Evolutionary conservation across 2,329 filamentous ascomycete genomes (phyloP), one percentile per base, ranked within the genome.

Genomic region (Cryphonectria radicalis): DNA sequence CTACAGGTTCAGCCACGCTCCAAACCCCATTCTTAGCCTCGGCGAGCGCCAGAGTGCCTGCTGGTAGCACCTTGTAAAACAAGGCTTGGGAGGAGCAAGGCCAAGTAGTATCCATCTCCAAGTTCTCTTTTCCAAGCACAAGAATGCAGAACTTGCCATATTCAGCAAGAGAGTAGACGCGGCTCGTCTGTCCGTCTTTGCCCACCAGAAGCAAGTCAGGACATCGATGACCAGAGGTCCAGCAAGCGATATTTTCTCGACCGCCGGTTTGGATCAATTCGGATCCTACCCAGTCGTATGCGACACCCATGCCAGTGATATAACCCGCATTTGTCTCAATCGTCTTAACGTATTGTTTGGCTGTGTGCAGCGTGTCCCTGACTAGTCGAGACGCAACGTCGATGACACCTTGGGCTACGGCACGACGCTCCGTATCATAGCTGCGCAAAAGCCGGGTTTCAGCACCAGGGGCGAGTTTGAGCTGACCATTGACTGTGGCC

Each of bases 321-420:
- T 84, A 86, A 1, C 81, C 84, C 0, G 84, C 83, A 60, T 85
- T 86, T 70, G 79, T 81, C 72, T 86, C 80, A 59, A 86, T 84
- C 0, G 84, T 83, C 37, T 80, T 79, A 3, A 86, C 84, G 63
- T 86, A 86, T 50, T 82, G 77, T 73, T 83, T 82, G 2, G 84
- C 84, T 22, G 81, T 80, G 63, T 79, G 78, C 3, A 82, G 74
- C 0, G 84, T 86, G 70, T 84, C 83, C 59, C 84, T 78, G 2
- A 86, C 84, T 19, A 86, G 76, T 7, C 80, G 77, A 0, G 84
- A 84, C 0, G 84, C 84, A 0, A 86, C 84, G 43, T 83, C 81
- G 57, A 86, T 84, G 32, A 86, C 84, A 25, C 79, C 79, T 69
- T 82, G 79, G 0, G 84, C 84, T 0, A 82, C 84, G 4, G 78